A percentile compares a stretch with the other conserved stretches of the same genome.
These are phyloP conservation scores for Potentilla sterilis DNA, from an alignment of 306 rosid genomes.

Conservation along the genomic window DNA sequence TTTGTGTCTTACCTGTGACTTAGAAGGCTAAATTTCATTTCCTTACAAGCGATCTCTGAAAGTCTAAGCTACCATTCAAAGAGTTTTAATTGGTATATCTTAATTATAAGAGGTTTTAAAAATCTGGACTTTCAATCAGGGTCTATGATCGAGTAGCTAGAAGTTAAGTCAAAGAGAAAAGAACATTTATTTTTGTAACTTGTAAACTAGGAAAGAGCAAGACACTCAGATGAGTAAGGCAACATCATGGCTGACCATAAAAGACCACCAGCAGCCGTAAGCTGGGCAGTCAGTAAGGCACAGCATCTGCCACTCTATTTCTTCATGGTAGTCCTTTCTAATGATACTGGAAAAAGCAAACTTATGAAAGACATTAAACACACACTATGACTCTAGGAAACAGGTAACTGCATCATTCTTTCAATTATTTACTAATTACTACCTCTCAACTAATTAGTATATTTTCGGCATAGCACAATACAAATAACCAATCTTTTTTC, in stretches of 20 bases:
- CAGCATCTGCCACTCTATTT: conserved; percentile 13
- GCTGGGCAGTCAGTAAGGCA: conserved; percentile 4
- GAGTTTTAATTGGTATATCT: background rate
- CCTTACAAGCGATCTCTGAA: background rate
- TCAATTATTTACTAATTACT: background rate
- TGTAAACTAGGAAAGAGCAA: background rate
- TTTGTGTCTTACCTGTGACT: background rate
- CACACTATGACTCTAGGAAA: background rate
- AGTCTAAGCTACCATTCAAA: background rate
- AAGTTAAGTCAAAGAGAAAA: background rate
- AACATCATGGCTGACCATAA: conserved; percentile 1
- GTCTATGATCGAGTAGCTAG: background rate
- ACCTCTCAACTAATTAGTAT: background rate
- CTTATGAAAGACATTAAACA: background rate
- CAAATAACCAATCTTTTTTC: background rate
- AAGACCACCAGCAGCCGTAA: background rate
- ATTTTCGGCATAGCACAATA: background rate
- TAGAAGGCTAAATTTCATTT: background rate
- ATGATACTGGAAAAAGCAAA: background rate
- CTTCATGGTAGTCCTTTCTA: background rate
- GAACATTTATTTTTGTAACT: background rate
- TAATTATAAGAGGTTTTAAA: background rate
- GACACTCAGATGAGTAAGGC: conserved; percentile 18
- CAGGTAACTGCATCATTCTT: background rate
- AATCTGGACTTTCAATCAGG: background rate